Base-by-base conservation (phyloP, 1,284 basidiomycete species). In the Tilletia indica region DNA sequence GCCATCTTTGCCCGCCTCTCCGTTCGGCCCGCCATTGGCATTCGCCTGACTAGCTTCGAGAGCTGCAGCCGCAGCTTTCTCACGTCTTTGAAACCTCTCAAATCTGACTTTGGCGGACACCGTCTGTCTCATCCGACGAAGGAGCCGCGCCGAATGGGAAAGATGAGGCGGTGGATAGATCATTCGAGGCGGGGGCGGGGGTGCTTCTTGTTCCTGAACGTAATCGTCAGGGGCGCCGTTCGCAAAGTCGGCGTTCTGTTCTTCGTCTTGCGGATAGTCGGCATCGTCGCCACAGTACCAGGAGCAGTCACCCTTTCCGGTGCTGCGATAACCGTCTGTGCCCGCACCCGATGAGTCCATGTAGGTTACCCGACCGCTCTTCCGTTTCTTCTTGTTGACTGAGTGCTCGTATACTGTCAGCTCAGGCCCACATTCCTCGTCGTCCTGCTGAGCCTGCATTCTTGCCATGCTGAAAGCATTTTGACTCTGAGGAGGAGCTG, bases 361-460 rank as follows among this genome's bases (percentile, higher is more conserved):
- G 36, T 64, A 64, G 31, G 61, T 64, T 6, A 64, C 61, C n/a
- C 75, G 72, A 12, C 70, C 74, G 70, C 74, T 78, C 68, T 78
- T 78, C 42, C 77, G 75, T 70, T 78, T 78, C 71, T 78, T 78
- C 68, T 76, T 78, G 73, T 78, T 78, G 66, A 73, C 77, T 11
- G 76, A 70, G 68, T 78, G 70, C 2, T 74, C 75, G 3, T 64
- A 64, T 34, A 64, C 61, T 0, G 61, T 64, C 36, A 64, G 61
- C 36, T 64, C 61, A 3, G 61, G 61, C 61, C 61, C 61, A 4
- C 36, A 64, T 21, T 64, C 61, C 2, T 64, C 61, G 2, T 64
- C 61, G 31, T 64, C 61, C 61, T 64, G 61, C 34, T 64, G 61
- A 4, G 61, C 38, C 61, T 64, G 61, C 61, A 64, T 38, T 19